These are phyloP conservation scores for Gamarada debralockiae DNA, from an alignment of 495 filamentous ascomycete genomes.

Conservation along the genomic window DNA sequence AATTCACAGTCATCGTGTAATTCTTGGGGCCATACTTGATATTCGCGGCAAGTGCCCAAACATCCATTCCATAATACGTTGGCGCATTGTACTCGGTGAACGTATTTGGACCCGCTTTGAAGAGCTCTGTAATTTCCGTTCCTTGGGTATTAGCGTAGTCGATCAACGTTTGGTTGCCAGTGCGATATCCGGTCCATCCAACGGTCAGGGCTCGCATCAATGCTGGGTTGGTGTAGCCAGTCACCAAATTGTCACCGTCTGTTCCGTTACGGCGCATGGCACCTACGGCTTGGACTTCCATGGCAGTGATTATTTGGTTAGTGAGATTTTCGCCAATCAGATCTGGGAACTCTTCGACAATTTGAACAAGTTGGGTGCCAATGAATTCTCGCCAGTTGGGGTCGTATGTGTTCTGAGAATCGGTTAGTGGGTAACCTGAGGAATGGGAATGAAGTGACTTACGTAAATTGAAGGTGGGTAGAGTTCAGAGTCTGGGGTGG, in stretches of 20 bases:
- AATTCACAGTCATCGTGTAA: constrained; percentile 19
- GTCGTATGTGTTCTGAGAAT: constrained; percentile 24
- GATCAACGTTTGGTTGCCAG: constrained; percentile 26
- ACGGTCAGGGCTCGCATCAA: constrained; percentile 29
- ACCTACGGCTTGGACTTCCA: constrained; percentile 28
- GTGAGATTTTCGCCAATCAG: constrained; percentile 22
- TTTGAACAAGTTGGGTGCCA: constrained; percentile 28
- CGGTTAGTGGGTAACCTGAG: neutral
- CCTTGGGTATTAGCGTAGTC: constrained; percentile 28
- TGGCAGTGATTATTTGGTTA: constrained; percentile 23
- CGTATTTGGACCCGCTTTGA: constrained; percentile 25
- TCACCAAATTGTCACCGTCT: constrained; percentile 28
- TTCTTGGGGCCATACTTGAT: constrained; percentile 27
- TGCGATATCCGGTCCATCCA: constrained; percentile 26
- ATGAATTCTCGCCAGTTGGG: constrained; percentile 32
- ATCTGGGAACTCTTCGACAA: constrained; percentile 30
- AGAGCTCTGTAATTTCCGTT: constrained; percentile 20
- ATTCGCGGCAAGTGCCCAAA: constrained; percentile 26
- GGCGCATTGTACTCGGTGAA: constrained; percentile 29
- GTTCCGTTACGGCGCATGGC: constrained; percentile 30
- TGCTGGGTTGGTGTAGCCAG: constrained; percentile 27
- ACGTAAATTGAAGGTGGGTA: constrained; percentile 30
- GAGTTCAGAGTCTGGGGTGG: constrained; percentile 26
- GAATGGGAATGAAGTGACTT: neutral
- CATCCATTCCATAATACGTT: constrained; percentile 29